These are phyloP conservation scores for Pythium pyrilobum DNA, from an alignment of 352 stramenopile genomes.

Conservation along the genomic window DNA sequence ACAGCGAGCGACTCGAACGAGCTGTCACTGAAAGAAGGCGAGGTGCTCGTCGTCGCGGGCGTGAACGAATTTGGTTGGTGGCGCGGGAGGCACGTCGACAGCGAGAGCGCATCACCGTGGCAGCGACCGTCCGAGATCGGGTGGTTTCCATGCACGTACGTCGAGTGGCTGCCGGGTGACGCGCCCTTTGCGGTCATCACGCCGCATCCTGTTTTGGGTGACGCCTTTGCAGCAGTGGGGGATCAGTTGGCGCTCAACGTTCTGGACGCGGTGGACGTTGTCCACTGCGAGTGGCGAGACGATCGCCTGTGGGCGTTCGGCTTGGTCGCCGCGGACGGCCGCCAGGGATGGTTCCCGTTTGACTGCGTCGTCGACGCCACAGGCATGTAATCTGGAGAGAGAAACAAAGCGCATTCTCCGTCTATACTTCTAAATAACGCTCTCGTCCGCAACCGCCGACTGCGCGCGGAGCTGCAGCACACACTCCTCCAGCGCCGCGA, in stretches of 20 bases:
- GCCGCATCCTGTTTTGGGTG: no score
- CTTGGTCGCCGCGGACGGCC: not conserved
- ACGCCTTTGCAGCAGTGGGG: no score
- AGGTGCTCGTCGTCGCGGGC: constrained; percentile 26
- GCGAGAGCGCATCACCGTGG: no score
- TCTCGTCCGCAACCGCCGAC: not conserved
- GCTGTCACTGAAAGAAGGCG: constrained; percentile 22
- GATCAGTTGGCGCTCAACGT: constrained; percentile 1
- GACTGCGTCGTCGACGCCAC: constrained; percentile 11
- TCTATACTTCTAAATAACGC: constrained; percentile 17
- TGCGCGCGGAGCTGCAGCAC: constrained; percentile 10
- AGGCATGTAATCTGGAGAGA: no score
- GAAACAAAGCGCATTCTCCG: not conserved
- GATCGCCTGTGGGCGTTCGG: constrained; percentile 21
- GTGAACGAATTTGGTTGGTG: constrained; percentile 44
- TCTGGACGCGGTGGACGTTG: constrained; percentile 15
- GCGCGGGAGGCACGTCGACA: constrained; percentile 12
- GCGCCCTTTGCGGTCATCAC: constrained; percentile 3
- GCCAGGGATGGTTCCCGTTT: constrained; percentile 26
- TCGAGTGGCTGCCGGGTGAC: constrained; percentile 23
- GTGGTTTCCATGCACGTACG: constrained; percentile 55
- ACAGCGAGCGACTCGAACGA: constrained; percentile 23
- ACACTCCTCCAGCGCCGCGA: constrained; percentile 35
- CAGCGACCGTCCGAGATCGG: constrained; percentile 1
- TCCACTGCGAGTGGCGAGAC: constrained; percentile 20